Evolutionary conservation across 1,284 basidiomycete genomes (phyloP), one percentile per base, ranked within the genome.

Genomic region (Pterulicium gracile): DNA sequence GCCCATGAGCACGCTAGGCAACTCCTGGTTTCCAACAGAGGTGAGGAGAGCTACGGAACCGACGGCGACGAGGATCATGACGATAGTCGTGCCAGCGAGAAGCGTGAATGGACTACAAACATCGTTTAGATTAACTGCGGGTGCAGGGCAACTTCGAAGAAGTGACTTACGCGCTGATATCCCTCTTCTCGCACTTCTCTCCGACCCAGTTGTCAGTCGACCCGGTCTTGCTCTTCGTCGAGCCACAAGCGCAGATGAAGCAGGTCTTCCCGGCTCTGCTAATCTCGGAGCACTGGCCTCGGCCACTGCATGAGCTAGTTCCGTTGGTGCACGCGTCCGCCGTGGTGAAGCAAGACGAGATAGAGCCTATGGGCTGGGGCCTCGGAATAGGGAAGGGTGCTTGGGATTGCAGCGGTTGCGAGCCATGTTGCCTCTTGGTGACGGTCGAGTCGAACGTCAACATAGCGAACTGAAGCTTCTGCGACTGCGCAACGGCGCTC

Each of bases 1-100:
- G 15, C 79, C 79, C 19, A 78, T 70, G 36, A 90, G 61, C 5
- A 81, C 83, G 53, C 79, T 82, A 3, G 87, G 87, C 48, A 89
- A 63, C 51, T 77, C 69, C 52, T 77, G 65, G 35, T 63, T 63
- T 21, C 80, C 83, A 39, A 87, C 69, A 5, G 64, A 68, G 46
- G 73, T 79, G 12, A 90, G 68, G 19, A 90, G 61, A 2, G 73
- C 75, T 22, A 88, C 63, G 2, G 84, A 80, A 3, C 80, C 82
- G n/a, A 68, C 70, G 19, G 81, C 66, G 49, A 88, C 61, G 18
- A 88, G 57, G 20, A 86, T 58, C 44, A 89, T 62, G 1, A 72
- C 71, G 47, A 88, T 61, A 15, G 72, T 71, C 1, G 81, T 84
- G 36, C 87, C 85, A 2, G 75, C 63, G 42, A 90, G 63, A 40